Percentiles rank a stretch among this genome's conserved stretches.
These are phyloP conservation scores for Lanmaoa pseudosensibilis DNA, from an alignment of 768 basidiomycete genomes.

Conservation along the genomic window DNA sequence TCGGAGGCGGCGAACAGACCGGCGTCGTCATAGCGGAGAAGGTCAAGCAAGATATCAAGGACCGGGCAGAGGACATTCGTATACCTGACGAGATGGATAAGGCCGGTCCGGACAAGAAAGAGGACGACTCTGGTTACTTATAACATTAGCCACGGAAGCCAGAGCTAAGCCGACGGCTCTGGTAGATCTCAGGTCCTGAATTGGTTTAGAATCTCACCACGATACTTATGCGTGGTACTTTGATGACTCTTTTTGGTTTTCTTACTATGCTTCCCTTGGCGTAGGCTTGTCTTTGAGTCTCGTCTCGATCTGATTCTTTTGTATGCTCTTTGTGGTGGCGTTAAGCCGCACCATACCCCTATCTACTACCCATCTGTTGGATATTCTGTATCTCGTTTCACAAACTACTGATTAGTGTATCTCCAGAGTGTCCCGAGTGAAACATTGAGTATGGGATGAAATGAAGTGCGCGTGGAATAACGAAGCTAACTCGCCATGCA, in stretches of 20 bases:
- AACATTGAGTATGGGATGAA: too few relatives aligned
- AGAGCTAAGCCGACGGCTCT: background rate
- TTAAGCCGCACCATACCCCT: conserved; percentile 15
- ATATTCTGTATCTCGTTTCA: background rate
- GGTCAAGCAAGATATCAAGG: conserved; percentile 38
- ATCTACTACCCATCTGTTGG: background rate
- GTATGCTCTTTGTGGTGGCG: conserved; percentile 15
- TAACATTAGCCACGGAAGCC: conserved; percentile 10
- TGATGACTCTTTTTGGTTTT: background rate
- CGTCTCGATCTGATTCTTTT: background rate
- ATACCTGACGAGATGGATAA: conserved; percentile 39
- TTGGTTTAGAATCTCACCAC: background rate
- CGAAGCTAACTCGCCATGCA: background rate
- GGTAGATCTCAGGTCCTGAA: background rate
- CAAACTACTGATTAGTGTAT: background rate
- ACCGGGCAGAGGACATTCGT: conserved; percentile 25
- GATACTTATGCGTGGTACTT: background rate
- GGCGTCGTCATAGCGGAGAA: conserved; percentile 53
- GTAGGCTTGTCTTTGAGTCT: background rate
- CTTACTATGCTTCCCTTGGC: background rate
- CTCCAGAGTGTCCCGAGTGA: background rate
- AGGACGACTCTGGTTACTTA: conserved; percentile 29
- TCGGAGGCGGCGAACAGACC: conserved; percentile 45
- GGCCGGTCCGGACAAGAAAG: conserved; percentile 37
- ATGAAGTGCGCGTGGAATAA: background rate